Evolutionary conservation across 2,329 filamentous ascomycete genomes (phyloP), one percentile per base, ranked within the genome.

Genomic region (Teratosphaeriaceae sp.): DNA sequence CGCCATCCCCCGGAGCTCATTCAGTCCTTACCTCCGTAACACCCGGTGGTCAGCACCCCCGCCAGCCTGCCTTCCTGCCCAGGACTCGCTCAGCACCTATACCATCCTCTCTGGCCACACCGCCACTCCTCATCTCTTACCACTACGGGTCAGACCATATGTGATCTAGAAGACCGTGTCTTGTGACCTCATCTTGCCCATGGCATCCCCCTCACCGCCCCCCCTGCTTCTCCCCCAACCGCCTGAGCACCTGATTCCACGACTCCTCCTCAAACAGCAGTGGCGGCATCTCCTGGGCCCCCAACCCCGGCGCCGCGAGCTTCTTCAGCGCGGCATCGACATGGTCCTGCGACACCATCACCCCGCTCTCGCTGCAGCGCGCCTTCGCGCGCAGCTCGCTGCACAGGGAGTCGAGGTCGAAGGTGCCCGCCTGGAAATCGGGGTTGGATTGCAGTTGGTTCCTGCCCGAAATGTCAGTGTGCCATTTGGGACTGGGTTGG

Each of bases 331-430:
- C 69, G 29, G 65, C 78, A 60, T 95, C 85, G 55, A 97, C 94
- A 57, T 97, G 89, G 42, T 80, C 79, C 67, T 94, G 82, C 49
- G 88, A 84, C 19, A 98, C 85, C 15, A 95, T 87, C 11, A 94
- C 87, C 12, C 92, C 90, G 16, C 76, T 84, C 54, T 94, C 86
- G 0, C 88, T 94, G 65, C 92, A 98, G 61, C 90, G 92, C 45
- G 92, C 92, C 70, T 98, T 98, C 63, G 89, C 86, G 51, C 90
- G 86, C 12, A 98, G 78, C 62, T 98, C 89, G 3, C 84, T 85
- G 69, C 92, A 98, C 19, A 98, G 76, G 24, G 84, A 82, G 60
- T 98, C 92, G 38, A 98, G 84, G 54, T 98, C 92, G 52, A 97
- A 88, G 55, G 94, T 89, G 55, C 89, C 89, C 45, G 79, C 85